Percentiles rank a stretch among this genome's conserved stretches.
Conservation (phyloP, 192 early-diverging fungal genomes). For the Gigaspora rosea region DNA sequence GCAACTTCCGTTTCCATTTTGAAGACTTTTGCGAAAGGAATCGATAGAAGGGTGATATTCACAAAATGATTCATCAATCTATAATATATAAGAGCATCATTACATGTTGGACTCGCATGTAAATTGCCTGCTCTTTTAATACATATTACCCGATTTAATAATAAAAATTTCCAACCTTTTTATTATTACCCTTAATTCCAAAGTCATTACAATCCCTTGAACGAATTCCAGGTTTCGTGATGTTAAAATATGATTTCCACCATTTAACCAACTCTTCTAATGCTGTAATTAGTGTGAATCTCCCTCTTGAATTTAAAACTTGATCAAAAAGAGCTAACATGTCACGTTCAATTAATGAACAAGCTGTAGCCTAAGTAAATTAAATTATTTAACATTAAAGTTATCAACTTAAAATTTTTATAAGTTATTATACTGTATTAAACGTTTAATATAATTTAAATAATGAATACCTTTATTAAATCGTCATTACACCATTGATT, state of each 20-base stretch:
- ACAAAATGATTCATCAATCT: constrained; percentile 25
- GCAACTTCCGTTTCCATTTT: constrained; percentile 34
- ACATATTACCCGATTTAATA: neutral
- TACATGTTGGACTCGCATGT: neutral
- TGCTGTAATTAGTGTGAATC: constrained; percentile 27
- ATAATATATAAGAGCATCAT: neutral
- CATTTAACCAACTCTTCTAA: constrained; percentile 40
- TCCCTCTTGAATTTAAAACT: constrained; percentile 6
- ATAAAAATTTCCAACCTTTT: constrained; percentile 17
- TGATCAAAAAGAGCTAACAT: constrained; percentile 35
- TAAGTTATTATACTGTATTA: too few species aligned
- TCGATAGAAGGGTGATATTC: constrained; percentile 28
- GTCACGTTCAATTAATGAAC: constrained; percentile 30
- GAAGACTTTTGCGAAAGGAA: constrained; percentile 35
- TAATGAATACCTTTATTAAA: constrained; percentile 43
- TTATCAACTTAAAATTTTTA: neutral
- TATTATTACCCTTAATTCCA: neutral
- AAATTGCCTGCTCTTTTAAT: neutral
- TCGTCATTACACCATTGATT: constrained; percentile 59
- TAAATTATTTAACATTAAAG: neutral
- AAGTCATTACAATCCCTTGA: constrained; percentile 37
- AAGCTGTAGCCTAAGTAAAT: constrained; percentile 9
- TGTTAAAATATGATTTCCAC: constrained; percentile 45
- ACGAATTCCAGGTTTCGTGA: constrained; percentile 40
- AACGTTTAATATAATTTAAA: constrained; percentile 17